Conservation (phyloP, 768 basidiomycete genomes). For the Scleroderma bovista region DNA sequence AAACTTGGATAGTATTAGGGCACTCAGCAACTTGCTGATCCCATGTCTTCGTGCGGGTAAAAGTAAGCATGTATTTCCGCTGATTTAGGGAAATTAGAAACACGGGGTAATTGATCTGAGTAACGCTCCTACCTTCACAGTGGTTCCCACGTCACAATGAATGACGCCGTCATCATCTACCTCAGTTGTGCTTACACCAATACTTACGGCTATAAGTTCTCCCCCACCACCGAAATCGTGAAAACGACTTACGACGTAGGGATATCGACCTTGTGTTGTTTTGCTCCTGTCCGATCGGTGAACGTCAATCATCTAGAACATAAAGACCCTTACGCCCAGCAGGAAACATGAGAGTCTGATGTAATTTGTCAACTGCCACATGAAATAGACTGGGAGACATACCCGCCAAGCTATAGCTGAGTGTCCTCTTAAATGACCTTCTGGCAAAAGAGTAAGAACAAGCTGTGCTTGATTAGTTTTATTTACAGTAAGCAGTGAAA, state of each 20-base stretch:
- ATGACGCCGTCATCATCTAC: background rate
- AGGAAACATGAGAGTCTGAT: background rate
- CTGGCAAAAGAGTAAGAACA: background rate
- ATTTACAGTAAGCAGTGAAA: background rate
- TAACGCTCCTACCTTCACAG: background rate
- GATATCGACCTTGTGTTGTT: background rate
- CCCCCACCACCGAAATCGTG: too few relatives aligned
- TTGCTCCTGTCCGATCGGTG: too few relatives aligned
- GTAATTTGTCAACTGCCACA: background rate
- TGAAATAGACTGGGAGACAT: background rate
- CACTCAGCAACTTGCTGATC: background rate
- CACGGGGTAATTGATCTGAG: background rate
- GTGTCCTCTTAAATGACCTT: background rate
- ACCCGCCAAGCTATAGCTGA: background rate
- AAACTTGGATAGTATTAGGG: background rate
- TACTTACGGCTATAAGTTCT: too few relatives aligned
- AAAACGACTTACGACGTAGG: background rate
- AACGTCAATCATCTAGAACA: too few relatives aligned
- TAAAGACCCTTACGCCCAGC: background rate
- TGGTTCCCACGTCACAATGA: background rate
- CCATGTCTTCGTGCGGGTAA: background rate
- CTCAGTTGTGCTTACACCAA: background rate
- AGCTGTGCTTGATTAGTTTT: background rate
- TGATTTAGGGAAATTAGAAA: background rate
- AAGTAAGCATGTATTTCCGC: background rate